A percentile compares a stretch with the other conserved stretches of the same genome.
Evolutionary conservation across 768 basidiomycete species (phyloP).

Genomic region (Collybia sordida): DNA sequence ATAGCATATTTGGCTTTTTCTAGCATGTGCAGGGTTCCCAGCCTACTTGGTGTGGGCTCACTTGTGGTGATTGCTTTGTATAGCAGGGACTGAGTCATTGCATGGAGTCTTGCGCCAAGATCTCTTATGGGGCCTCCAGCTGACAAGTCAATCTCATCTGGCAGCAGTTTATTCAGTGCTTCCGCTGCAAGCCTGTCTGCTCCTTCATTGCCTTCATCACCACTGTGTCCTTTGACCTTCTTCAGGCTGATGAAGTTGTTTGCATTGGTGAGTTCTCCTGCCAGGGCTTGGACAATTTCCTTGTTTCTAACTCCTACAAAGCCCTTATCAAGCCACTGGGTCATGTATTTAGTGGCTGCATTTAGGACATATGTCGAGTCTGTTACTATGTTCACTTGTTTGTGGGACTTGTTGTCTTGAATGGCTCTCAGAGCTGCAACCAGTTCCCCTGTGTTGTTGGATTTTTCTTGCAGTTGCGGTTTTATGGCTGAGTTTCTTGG

Average conservation of each 20-base stretch:
- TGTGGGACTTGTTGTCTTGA: too few relatives aligned
- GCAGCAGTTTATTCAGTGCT: constrained; percentile 6
- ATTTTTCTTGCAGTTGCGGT: too few relatives aligned
- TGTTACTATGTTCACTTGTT: constrained; percentile 15
- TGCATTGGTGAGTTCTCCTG: constrained; percentile 8
- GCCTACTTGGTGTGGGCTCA: too few relatives aligned
- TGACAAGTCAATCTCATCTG: not conserved
- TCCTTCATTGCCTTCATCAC: constrained; percentile 16
- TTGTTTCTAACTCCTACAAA: constrained; percentile 19
- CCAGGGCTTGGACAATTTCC: constrained; percentile 2
- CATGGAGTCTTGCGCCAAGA: constrained; percentile 11
- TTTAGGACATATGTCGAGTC: constrained; percentile 23
- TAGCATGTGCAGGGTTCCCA: too few relatives aligned
- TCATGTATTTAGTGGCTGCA: constrained; percentile 16
- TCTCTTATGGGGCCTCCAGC: not conserved
- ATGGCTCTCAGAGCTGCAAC: too few relatives aligned
- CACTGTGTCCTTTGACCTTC: constrained; percentile 26
- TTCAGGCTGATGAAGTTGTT: constrained; percentile 12
- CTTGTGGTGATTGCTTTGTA: constrained; percentile 13
- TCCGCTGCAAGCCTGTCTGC: constrained; percentile 18
- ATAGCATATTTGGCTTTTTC: too few relatives aligned
- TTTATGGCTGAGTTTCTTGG: too few relatives aligned
- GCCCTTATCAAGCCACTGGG: constrained; percentile 22
- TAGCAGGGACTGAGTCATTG: constrained; percentile 15
- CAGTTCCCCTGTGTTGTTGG: too few relatives aligned